These are phyloP conservation scores for Blastocystis sp. DNA, from an alignment of 352 stramenopile genomes.

Conservation along the genomic window DNA sequence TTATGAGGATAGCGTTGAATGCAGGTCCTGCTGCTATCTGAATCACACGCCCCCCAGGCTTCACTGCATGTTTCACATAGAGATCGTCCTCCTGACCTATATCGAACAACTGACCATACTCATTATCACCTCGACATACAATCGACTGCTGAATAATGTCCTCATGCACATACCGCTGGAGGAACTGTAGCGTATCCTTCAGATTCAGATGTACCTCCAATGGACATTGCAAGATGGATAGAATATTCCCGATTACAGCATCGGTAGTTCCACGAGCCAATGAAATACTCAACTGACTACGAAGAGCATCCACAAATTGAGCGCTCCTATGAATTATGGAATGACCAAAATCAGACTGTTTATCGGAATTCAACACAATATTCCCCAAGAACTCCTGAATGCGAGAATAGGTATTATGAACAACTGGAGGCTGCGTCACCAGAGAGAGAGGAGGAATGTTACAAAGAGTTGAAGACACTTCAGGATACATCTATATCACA, in stretches of 20 bases:
- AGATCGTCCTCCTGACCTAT: neutral
- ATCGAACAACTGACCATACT: neutral
- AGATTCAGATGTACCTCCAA: neutral
- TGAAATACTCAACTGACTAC: neutral
- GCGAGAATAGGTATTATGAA: slow-evolving; percentile 21
- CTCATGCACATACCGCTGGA: neutral
- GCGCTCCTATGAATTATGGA: neutral
- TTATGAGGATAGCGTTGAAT: neutral
- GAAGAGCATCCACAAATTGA: neutral
- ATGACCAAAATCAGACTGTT: neutral
- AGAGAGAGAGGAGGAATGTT: slow-evolving; percentile 11
- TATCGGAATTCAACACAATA: neutral
- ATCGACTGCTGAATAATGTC: neutral
- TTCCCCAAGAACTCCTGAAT: slow-evolving; percentile 5
- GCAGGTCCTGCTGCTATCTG: neutral
- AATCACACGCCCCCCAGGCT: neutral
- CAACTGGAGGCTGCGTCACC: neutral
- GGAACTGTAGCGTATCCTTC: neutral
- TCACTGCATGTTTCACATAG: neutral
- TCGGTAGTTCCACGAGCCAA: slow-evolving; percentile 11
- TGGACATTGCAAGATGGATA: neutral
- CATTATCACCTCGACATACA: neutral
- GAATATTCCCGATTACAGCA: slow-evolving; percentile 7
- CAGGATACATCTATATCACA: neutral
- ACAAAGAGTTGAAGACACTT: neutral